Base-by-base conservation (phyloP, 176 grass and related monocot species). In the Ensete ventricosum region DNA sequence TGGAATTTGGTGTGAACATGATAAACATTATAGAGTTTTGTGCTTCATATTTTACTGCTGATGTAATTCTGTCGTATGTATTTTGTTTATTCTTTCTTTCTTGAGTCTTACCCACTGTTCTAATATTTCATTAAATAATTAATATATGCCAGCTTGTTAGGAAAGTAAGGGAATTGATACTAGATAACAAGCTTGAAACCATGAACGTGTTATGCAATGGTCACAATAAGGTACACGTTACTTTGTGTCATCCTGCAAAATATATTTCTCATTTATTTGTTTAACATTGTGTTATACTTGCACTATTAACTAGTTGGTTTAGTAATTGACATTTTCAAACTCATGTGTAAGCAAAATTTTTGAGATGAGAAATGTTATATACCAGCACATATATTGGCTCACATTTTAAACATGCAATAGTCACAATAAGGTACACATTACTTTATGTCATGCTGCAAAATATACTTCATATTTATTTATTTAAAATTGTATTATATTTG, bases 161-260 rank as follows among this genome's bases (percentile, higher is more conserved):
- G 52, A 73, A 54, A 8, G 27, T 23, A 55, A 73, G 23, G 12
- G 71, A 73, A 53, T 73, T 57, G 71, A 73, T 73, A 27, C 22
- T 73, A 11, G 71, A 57, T 16, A 73, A 51, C n/a, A 24, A 23
- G 16, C 21, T 25, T 20, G 1, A 2, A 53, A 55, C 2, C 51
- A 54, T 14, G 52, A 73, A 73, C 17, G 71, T 73, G 12, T 53
- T 73, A 55, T 73, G 52, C 53, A 55, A 25, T 21, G 55, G 25
- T 27, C 55, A 73, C 24, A 16, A 73, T 73, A 73, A 73, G 71
- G 71, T 73, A 73, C 55, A 53, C 55, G 4, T 73, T 14, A 27
- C 52, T 73, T 55, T 19, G 26, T 55, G 26, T 9, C 25, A 11
- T 72, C 16, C 48, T 73, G 25, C 23, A 14, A 55, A 73, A 14